These are phyloP conservation scores for Lavandula angustifolia DNA, from an alignment of 257 asterid species.

Conservation along the genomic window DNA sequence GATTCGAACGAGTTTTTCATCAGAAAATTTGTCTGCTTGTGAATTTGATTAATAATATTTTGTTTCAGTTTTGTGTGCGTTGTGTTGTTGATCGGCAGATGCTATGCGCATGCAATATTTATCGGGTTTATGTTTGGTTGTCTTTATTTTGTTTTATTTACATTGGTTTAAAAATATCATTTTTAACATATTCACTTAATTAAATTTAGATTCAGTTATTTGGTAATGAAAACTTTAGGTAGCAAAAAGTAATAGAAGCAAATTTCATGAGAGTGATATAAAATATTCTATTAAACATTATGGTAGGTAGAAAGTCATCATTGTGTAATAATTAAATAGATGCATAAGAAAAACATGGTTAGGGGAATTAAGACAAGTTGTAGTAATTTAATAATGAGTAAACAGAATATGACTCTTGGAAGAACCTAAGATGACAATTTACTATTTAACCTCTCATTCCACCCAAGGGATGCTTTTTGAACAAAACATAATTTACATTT, in stretches of 20 bases:
- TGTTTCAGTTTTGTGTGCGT: too few species aligned
- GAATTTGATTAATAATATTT: not conserved
- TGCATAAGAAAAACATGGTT: not conserved
- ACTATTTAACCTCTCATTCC: not conserved
- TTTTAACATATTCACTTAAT: too few species aligned
- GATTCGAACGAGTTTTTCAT: not conserved
- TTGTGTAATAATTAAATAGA: not conserved
- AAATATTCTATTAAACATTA: not conserved
- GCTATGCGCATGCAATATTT: conserved; percentile 14
- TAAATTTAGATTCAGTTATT: not conserved
- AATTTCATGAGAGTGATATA: not conserved
- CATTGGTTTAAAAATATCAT: too few species aligned
- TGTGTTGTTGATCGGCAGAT: not conserved
- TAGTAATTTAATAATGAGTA: not conserved
- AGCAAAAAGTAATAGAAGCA: not conserved
- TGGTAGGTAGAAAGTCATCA: not conserved
- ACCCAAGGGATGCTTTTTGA: not conserved
- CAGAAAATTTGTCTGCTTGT: not conserved
- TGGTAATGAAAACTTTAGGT: too few species aligned
- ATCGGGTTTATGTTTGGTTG: not conserved
- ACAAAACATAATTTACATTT: too few species aligned
- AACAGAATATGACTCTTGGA: conserved; percentile 14
- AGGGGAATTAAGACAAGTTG: not conserved
- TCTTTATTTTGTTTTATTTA: too few species aligned
- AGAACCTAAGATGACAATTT: not conserved